phyloP scores from a whole-genome alignment of 2,329 filamentous ascomycete species.

The Neonectria faginata region DNA sequence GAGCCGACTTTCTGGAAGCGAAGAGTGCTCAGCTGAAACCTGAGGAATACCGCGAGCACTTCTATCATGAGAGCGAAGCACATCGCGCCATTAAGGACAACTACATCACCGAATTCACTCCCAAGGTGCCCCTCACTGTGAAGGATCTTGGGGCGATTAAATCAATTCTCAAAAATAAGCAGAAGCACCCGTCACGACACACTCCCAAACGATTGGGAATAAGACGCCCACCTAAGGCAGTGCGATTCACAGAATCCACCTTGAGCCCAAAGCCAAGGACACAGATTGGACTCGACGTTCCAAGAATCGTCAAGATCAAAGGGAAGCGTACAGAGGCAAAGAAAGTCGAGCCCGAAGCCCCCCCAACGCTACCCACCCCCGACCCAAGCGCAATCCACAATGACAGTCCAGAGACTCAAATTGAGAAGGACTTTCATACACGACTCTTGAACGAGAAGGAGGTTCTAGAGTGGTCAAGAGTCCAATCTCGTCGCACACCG shows the following conservation, averaged over 20 bases:
- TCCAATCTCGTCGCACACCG: background rate
- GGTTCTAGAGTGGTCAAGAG: background rate
- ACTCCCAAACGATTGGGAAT: slow-evolving; percentile 45
- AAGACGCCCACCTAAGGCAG: slow-evolving; percentile 43
- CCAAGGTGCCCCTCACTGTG: slow-evolving; percentile 35
- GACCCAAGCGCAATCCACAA: background rate
- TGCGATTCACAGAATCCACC: slow-evolving; percentile 48
- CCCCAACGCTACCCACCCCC: background rate
- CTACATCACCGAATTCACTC: slow-evolving; percentile 39
- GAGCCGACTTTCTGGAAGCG: slow-evolving; percentile 24
- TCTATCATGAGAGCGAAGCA: slow-evolving; percentile 37
- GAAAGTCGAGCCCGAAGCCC: slow-evolving; percentile 6
- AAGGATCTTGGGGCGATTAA: slow-evolving; percentile 38
- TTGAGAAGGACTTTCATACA: slow-evolving; percentile 1
- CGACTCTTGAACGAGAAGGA: background rate
- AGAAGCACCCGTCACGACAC: slow-evolving; percentile 28
- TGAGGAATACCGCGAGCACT: slow-evolving; percentile 33
- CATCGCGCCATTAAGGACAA: slow-evolving; percentile 36
- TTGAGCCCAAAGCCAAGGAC: slow-evolving; percentile 43
- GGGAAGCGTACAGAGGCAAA: background rate
- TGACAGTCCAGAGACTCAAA: background rate
- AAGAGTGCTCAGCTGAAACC: slow-evolving; percentile 33
- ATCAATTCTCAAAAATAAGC: slow-evolving; percentile 48
- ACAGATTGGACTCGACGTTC: slow-evolving; percentile 44
- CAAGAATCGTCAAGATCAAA: slow-evolving; percentile 26